Conservation (phyloP, 257 asterid genomes). For the Vinca minor region DNA sequence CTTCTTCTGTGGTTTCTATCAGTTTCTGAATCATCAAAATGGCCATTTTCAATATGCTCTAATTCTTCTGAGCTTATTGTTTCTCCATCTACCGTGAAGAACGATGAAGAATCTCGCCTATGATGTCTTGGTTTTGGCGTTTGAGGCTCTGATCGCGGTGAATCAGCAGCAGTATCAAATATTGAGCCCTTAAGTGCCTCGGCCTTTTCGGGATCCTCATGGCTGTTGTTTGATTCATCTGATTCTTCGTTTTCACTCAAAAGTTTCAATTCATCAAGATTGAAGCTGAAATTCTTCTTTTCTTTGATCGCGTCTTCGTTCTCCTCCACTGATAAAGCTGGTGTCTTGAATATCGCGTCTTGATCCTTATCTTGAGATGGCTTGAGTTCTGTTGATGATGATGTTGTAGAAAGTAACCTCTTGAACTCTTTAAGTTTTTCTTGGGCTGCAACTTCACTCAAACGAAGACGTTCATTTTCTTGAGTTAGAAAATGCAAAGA, state of each 20-base stretch:
- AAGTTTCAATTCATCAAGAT: conserved; percentile 42
- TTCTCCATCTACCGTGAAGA: conserved; percentile 28
- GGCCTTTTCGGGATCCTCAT: conserved; percentile 54
- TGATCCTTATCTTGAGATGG: conserved; percentile 27
- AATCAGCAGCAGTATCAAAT: conserved; percentile 41
- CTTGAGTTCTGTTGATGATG: conserved; percentile 32
- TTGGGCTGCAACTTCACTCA: conserved; percentile 49
- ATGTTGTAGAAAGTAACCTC: conserved; percentile 41
- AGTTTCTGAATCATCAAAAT: conserved; percentile 31
- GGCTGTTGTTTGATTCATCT: conserved; percentile 15
- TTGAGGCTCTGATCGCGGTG: conserved; percentile 53
- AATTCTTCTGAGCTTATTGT: conserved; percentile 26
- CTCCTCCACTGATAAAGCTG: conserved; percentile 16
- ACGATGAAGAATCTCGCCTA: conserved; percentile 21
- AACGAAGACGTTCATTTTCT: conserved; percentile 60
- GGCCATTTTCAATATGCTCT: conserved; percentile 21
- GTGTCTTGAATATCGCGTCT: conserved; percentile 23
- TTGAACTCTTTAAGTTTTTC: conserved; percentile 61
- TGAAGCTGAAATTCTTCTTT: conserved; percentile 37
- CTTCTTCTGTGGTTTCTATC: conserved; percentile 32
- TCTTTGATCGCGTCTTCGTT: conserved; percentile 6
- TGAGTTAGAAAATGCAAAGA: conserved; percentile 39
- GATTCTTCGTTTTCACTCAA: conserved; percentile 29
- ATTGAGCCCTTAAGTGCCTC: conserved; percentile 63
- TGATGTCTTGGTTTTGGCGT: conserved; percentile 37